Conservation (phyloP, 345 rosid genomes). For the Orychophragmus violaceus region DNA sequence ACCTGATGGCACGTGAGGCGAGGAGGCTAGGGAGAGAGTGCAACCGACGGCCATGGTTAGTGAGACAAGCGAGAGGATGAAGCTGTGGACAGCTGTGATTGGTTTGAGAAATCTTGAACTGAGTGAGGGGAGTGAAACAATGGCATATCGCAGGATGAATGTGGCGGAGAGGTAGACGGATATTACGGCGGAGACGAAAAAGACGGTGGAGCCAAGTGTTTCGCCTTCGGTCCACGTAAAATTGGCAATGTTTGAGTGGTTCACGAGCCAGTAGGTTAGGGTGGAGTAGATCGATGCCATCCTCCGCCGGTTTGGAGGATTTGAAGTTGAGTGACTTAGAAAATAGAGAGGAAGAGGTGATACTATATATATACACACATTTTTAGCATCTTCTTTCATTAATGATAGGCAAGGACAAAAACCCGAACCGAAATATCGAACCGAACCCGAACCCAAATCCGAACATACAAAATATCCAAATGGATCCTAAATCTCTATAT, state of each 20-base stretch:
- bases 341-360: background rate
- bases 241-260: slow-evolving; percentile 45
- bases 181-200: slow-evolving; percentile 45
- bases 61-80: slow-evolving; percentile 56
- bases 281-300: background rate
- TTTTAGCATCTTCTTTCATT: too few species aligned
- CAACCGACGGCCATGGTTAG: slow-evolving; percentile 64
- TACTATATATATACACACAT: background rate
- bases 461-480: too few species aligned
- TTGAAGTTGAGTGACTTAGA: background rate
- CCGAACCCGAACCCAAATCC: too few species aligned
- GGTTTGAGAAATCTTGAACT: slow-evolving; percentile 47
- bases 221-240: slow-evolving; percentile 53
- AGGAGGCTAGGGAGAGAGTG: slow-evolving; percentile 45
- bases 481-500: too few species aligned
- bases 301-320: background rate
- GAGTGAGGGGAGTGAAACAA: slow-evolving; percentile 25
- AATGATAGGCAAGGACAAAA: too few species aligned
- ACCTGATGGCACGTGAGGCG: too few species aligned
- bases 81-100: slow-evolving; percentile 68
- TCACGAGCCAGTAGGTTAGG: slow-evolving; percentile 47
- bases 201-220: slow-evolving; percentile 51
- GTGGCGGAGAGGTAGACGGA: slow-evolving; percentile 47
- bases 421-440: too few species aligned
- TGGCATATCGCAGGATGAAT: slow-evolving; percentile 32